Conservation (phyloP, 2,329 filamentous ascomycete genomes). For the Pezicula neosporulosa region DNA sequence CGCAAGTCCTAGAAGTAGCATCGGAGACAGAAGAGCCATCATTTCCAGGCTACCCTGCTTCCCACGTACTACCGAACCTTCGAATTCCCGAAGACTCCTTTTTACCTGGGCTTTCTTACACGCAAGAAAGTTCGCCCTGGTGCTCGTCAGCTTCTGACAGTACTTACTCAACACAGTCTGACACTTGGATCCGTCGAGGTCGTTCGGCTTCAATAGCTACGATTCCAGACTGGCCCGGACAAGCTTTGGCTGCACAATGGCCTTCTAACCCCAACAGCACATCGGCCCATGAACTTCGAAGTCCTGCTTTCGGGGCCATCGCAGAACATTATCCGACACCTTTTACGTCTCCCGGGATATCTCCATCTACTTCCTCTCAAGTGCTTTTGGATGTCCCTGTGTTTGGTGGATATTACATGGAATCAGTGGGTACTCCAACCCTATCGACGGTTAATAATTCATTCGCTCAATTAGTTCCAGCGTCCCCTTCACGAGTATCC, state of each 20-base stretch:
- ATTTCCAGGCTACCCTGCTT: constrained; percentile 15
- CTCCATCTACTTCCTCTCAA: constrained; percentile 15
- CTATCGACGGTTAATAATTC: constrained; percentile 25
- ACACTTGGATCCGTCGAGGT: constrained; percentile 17
- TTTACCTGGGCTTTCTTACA: constrained; percentile 22
- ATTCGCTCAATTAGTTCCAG: constrained; percentile 27
- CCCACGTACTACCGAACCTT: constrained; percentile 20
- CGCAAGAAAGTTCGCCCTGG: constrained; percentile 25
- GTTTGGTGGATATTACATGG: constrained; percentile 23
- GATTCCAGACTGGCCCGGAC: constrained; percentile 21
- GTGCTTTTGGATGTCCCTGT: constrained; percentile 23
- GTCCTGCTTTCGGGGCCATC: constrained; percentile 19
- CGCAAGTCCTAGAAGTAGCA: constrained; percentile 4
- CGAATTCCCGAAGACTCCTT: constrained; percentile 25
- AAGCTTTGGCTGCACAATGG: constrained; percentile 15
- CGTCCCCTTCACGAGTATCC: constrained; percentile 22
- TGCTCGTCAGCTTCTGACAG: constrained; percentile 29
- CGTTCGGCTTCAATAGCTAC: constrained; percentile 21
- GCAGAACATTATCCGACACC: constrained; percentile 21
- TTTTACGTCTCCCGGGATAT: constrained; percentile 21
- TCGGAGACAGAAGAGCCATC: constrained; percentile 4
- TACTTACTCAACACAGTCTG: constrained; percentile 26
- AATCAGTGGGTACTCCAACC: constrained; percentile 31
- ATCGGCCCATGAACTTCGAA: constrained; percentile 20
- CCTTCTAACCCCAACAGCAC: constrained; percentile 14